phyloP scores from a whole-genome alignment of 139 green algal species.

The Spirogloea muscicola region DNA sequence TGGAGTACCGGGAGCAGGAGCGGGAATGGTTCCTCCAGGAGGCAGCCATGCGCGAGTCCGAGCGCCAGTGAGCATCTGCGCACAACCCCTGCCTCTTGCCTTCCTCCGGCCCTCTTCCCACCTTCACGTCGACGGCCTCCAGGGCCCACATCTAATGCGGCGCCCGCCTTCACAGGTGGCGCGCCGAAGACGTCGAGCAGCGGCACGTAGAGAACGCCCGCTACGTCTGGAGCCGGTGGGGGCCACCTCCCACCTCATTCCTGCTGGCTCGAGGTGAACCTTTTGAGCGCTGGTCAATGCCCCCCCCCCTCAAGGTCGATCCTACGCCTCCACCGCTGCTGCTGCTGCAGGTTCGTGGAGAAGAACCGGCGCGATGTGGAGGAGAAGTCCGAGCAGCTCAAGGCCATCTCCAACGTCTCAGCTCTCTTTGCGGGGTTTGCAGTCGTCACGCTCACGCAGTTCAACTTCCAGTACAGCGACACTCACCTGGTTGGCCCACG shows the following conservation, averaged over 20 bases:
- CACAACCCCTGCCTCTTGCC: not conserved
- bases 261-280: not conserved
- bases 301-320: not conserved
- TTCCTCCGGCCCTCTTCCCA: not conserved
- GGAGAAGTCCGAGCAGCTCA: slow-evolving; percentile 76
- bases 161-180: slow-evolving; percentile 13
- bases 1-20: slow-evolving; percentile 32
- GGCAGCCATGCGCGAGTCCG: slow-evolving; percentile 19
- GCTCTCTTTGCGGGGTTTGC: slow-evolving; percentile 72
- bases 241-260: not conserved
- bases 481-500: not conserved
- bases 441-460: slow-evolving; percentile 60
- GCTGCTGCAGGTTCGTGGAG: slow-evolving; percentile 53
- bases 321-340: no score
- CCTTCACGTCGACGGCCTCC: not conserved
- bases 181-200: slow-evolving; percentile 26
- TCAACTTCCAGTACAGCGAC: slow-evolving; percentile 47
- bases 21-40: slow-evolving; percentile 6
- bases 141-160: not conserved
- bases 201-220: slow-evolving; percentile 21
- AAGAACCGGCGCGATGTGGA: slow-evolving; percentile 60
- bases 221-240: slow-evolving; percentile 21
- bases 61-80: no score
- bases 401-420: slow-evolving; percentile 61
- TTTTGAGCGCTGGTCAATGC: not conserved